These are phyloP conservation scores for Tulasnella sp. DNA, from an alignment of 768 basidiomycete species.

Conservation along the genomic window DNA sequence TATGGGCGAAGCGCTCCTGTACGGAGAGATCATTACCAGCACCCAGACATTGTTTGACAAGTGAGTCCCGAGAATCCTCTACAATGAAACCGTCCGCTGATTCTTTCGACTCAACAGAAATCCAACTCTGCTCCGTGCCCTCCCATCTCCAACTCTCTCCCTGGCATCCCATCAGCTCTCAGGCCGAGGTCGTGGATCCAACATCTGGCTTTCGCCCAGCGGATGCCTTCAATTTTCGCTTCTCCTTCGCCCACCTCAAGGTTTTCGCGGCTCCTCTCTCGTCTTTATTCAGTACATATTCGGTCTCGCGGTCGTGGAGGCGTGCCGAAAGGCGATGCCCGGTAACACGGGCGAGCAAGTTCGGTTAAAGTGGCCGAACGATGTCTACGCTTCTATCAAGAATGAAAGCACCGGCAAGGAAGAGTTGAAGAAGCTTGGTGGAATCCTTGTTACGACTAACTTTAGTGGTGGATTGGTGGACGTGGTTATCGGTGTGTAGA, in stretches of 20 bases:
- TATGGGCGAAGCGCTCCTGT: slow-evolving; percentile 74
- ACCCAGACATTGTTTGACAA: slow-evolving; percentile 94
- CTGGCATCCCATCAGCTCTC: slow-evolving; percentile 83
- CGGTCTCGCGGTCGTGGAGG: slow-evolving; percentile 83
- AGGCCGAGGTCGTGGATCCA: slow-evolving; percentile 83
- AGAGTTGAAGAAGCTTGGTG: slow-evolving; percentile 76
- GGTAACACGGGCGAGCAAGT: slow-evolving; percentile 52
- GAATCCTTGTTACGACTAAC: slow-evolving; percentile 84
- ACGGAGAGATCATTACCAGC: slow-evolving; percentile 86
- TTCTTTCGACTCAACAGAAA: slow-evolving; percentile 53
- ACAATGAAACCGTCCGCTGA: neutral
- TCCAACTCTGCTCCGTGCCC: slow-evolving; percentile 56
- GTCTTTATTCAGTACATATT: slow-evolving; percentile 95
- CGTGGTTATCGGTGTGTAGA: slow-evolving; percentile 69
- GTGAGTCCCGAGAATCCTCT: slow-evolving; percentile 46
- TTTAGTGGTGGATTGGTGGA: slow-evolving; percentile 63
- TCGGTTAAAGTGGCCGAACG: slow-evolving; percentile 95
- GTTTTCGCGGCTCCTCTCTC: slow-evolving; percentile 57
- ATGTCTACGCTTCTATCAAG: slow-evolving; percentile 57
- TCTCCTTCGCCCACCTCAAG: slow-evolving; percentile 56
- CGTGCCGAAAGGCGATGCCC: slow-evolving; percentile 62
- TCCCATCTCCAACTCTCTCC: slow-evolving; percentile 75
- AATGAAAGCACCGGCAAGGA: slow-evolving; percentile 34
- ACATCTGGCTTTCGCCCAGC: slow-evolving; percentile 86
- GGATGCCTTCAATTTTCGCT: slow-evolving; percentile 87